Evolutionary conservation across 2,329 filamentous ascomycete genomes (phyloP).

Genomic region (Coniochaeta prunicola): DNA sequence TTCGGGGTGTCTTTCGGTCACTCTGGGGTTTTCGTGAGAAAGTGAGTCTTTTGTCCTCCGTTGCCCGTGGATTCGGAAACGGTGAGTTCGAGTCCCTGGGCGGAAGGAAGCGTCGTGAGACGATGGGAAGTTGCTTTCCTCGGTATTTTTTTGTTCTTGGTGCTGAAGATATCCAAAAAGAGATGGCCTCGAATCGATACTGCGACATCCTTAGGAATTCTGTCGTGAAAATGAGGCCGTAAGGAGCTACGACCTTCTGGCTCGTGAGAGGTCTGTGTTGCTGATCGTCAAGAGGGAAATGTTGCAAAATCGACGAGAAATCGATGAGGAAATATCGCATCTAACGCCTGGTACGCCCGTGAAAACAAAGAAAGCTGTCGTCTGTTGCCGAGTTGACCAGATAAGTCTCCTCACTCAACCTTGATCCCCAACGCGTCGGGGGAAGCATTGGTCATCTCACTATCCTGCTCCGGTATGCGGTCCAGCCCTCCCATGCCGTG

Average conservation of each 20-base stretch:
- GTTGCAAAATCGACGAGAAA: too few species aligned
- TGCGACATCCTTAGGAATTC: not conserved
- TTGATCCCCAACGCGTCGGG: slow-evolving; percentile 22
- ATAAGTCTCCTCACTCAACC: slow-evolving; percentile 19
- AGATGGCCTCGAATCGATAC: not conserved
- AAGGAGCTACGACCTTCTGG: not conserved
- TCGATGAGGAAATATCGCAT: not conserved
- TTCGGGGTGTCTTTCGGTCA: not conserved
- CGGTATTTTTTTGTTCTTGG: not conserved
- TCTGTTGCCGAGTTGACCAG: not conserved
- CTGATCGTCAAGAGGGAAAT: not conserved
- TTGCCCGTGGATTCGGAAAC: not conserved
- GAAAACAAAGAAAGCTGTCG: not conserved
- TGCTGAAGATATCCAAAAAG: not conserved
- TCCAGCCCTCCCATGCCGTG: slow-evolving; percentile 40
- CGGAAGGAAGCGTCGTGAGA: not conserved
- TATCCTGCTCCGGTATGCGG: slow-evolving; percentile 50
- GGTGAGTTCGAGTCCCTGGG: not conserved
- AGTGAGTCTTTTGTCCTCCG: not conserved
- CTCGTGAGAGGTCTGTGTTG: not conserved
- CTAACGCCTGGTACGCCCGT: slow-evolving; percentile 1
- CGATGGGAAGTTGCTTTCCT: not conserved
- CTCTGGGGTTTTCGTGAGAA: not conserved
- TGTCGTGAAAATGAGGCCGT: not conserved
- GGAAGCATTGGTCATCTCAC: slow-evolving; percentile 35